Evolutionary conservation across 257 asterid genomes (phyloP), one percentile per base, ranked within the genome.

Genomic region (Capsicum baccatum): DNA sequence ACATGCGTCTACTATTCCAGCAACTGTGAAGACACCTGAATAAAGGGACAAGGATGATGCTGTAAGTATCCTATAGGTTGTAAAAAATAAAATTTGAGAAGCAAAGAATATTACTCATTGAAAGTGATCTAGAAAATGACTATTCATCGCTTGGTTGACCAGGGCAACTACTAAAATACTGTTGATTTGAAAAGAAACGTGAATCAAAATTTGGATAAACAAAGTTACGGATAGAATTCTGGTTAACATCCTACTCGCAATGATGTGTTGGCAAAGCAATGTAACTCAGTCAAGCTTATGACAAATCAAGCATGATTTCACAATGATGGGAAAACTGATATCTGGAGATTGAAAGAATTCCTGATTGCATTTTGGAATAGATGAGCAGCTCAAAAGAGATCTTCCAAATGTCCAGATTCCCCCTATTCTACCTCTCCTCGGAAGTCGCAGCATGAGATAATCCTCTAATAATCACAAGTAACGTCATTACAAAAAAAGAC

Each of bases 1-100:
- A 82, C 94, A 94, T 42, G 99, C 88, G 84, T 94, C 99, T 78
- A 95, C 89, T 79, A 97, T 94, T 80, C 99, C 99, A 26, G 99
- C 98, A 80, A 97, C 96, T 6, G 99, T 94, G 85, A 94, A 97
- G 58, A 92, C 86, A 80, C 99, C 99, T 97, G 92, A 52, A 82
- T 47, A 37, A 62, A 47, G 63, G 54, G 80, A 3, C 26, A 73
- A 14, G 9, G 8, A 59, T n/a, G 19, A 55, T 78, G 54, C 57
- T 33, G 15, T 83, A 64, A 66, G 82, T 48, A 66, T 64, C 63
- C 54, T 50, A 68, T 26, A 12, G 67, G 19, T 48, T 5, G 84
- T 82, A 64, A 13, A 63, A 69, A 42, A n/a, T 5, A 21, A 67
- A 33, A 13, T 26, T 19, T 52, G 33, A 48, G 52, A 52, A 50